These are phyloP conservation scores for Rutstroemia sp. DNA, from an alignment of 2,329 filamentous ascomycete species.

Conservation along the genomic window DNA sequence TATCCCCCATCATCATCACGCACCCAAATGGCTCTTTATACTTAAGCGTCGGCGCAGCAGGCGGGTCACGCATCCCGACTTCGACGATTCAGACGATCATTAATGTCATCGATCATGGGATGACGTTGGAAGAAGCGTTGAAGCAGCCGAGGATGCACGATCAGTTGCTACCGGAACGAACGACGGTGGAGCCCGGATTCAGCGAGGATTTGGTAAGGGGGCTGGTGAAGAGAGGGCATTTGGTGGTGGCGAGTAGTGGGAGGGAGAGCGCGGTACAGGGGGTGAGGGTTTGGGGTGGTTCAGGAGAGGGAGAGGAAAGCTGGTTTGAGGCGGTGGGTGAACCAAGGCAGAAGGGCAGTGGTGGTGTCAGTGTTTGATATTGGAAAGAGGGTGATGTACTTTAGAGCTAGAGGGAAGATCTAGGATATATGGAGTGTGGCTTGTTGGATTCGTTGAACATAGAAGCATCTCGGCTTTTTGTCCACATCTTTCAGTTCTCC, in stretches of 20 bases:
- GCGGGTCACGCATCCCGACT: slow-evolving; percentile 78
- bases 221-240: slow-evolving; percentile 59
- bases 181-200: slow-evolving; percentile 62
- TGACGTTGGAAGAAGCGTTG: slow-evolving; percentile 55
- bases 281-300: slow-evolving; percentile 54
- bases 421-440: no score
- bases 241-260: slow-evolving; percentile 59
- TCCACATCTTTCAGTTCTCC: no score
- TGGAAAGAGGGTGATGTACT: neutral
- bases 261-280: slow-evolving; percentile 65
- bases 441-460: no score
- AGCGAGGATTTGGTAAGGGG: slow-evolving; percentile 56
- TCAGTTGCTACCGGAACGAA: slow-evolving; percentile 66
- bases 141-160: slow-evolving; percentile 67
- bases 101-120: slow-evolving; percentile 58
- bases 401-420: neutral
- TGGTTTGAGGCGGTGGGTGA: slow-evolving; percentile 73
- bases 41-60: slow-evolving; percentile 66
- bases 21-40: slow-evolving; percentile 45
- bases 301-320: slow-evolving; percentile 66
- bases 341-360: slow-evolving; percentile 59
- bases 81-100: slow-evolving; percentile 67
- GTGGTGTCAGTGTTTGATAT: slow-evolving; percentile 5
- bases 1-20: slow-evolving; percentile 60
- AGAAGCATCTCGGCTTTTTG: no score